These are phyloP conservation scores for Thozetella sp. DNA, from an alignment of 495 filamentous ascomycete species.

Conservation along the genomic window DNA sequence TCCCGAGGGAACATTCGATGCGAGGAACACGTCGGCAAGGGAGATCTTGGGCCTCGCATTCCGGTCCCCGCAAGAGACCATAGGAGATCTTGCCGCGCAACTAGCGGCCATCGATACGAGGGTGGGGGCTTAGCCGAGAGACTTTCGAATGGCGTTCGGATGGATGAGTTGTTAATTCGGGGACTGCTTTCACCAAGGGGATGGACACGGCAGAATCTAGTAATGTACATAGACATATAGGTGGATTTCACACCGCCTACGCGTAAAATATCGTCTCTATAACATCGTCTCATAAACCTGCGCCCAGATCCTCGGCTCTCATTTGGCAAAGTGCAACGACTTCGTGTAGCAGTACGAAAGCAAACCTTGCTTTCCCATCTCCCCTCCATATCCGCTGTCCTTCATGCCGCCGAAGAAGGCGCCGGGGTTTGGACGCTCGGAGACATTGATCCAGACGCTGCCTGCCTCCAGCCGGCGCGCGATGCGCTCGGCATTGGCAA, in stretches of 20 bases:
- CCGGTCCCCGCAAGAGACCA: slow-evolving; percentile 50
- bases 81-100: slow-evolving; percentile 46
- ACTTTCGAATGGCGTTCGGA: no score
- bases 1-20: slow-evolving; percentile 20
- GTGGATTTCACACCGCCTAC: no score
- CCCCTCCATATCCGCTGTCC: slow-evolving; percentile 66
- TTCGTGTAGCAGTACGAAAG: slow-evolving; percentile 63
- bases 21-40: slow-evolving; percentile 52
- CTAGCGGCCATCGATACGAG: neutral
- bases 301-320: neutral
- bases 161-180: no score
- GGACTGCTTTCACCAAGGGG: no score
- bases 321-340: slow-evolving; percentile 41
- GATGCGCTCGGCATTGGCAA: slow-evolving; percentile 49
- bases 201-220: no score
- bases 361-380: slow-evolving; percentile 61
- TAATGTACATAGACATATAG: no score
- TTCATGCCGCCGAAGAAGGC: slow-evolving; percentile 67
- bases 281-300: neutral
- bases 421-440: slow-evolving; percentile 48
- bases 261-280: neutral
- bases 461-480: slow-evolving; percentile 55
- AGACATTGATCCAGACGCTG: slow-evolving; percentile 60
- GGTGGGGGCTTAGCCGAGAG: neutral
- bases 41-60: slow-evolving; percentile 63